Evolutionary conservation across 345 rosid genomes (phyloP), one percentile per base, ranked within the genome.

Genomic region (Heritiera littoralis): DNA sequence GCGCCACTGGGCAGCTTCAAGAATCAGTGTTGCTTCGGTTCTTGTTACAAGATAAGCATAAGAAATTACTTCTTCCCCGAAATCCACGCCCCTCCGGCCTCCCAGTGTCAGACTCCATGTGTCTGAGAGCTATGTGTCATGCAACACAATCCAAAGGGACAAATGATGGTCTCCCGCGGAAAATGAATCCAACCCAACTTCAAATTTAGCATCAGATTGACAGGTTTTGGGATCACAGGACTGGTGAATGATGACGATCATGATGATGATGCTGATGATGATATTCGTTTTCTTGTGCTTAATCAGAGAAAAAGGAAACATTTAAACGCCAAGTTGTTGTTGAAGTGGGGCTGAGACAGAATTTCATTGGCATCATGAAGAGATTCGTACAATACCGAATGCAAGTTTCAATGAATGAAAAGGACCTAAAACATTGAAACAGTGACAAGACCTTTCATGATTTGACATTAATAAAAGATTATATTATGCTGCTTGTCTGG

Each of bases 101-200:
- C 84, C 74, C 79, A 35, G 38, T 85, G 90, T 87, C 90, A 87
- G 90, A 78, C 83, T 86, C 90, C 93, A 86, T 89, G 88, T 83
- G 88, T 86, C 84, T 87, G 89, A 91, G 87, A 89, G 89, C 81
- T 52, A 81, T 81, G 83, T 77, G 86, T 75, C 87, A 81, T 85
- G 82, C 80, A 79, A 76, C 40, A 63, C 82, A 79, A 81, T 81
- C 86, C 6, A 61, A 78, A 66, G 46, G 83, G 82, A 82, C 83
- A 84, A 75, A 75, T 55, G 48, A 68, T 59, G 28, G 28, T 23
- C 28, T 23, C 28, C 28, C 28, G 28, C 55, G 69, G 38, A 35
- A 35, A 35, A 35, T 35, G 84, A 81, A 66, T 56, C 66, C 77
- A 40, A 46, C 49, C 49, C 75, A 74, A 68, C 77, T 79, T 81